Evolutionary conservation across 805 yeast species (phyloP), one percentile per base, ranked within the genome.

Genomic region (Candida nanaspora): DNA sequence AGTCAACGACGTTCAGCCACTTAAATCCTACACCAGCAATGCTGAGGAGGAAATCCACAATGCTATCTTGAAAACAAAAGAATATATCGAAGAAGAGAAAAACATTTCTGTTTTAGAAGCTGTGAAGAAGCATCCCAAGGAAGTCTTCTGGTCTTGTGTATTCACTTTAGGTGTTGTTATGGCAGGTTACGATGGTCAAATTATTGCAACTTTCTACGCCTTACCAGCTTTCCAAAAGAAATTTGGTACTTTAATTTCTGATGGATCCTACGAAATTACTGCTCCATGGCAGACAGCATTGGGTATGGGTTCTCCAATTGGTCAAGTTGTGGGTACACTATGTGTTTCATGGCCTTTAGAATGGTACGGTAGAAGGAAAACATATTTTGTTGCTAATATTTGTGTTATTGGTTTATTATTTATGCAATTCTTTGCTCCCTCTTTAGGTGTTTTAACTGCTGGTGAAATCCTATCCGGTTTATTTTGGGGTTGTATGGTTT

Each of bases 401-500:
- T 35, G 56, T 21, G 55, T 61, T 39, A 46, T 52, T 8, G 56
- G 50, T 6, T 60, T 66, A 36, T 58, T 65, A 21, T 67, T 67
- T 41, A 58, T 68, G 47, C 59, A 57, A 20, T 67, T 69, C 46
- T 67, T 68, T 47, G 70, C 72, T n/a, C 52, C 52, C 18, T 54
- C 49, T 36, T 50, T 65, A 18, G 57, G 54, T 20, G 65, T 62
- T 42, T 57, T 72, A 35, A 60, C 67, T 20, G 63, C 59, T 13
- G 74, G 75, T 38, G 70, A 71, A 46, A 50, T 71, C 27, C 50
- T 72, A 15, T 56, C 67, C 25, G 77, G 77, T 46, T 45, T 75
- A 28, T 64, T 69, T 11, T 76, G 79, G 77, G 82, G 82, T 38
- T 63, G 68, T 20, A 72, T 74, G 50, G 75, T 69, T 44, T 65